Base-by-base conservation (phyloP, 805 yeast genomes). In the Metschnikowia aberdeeniae region DNA sequence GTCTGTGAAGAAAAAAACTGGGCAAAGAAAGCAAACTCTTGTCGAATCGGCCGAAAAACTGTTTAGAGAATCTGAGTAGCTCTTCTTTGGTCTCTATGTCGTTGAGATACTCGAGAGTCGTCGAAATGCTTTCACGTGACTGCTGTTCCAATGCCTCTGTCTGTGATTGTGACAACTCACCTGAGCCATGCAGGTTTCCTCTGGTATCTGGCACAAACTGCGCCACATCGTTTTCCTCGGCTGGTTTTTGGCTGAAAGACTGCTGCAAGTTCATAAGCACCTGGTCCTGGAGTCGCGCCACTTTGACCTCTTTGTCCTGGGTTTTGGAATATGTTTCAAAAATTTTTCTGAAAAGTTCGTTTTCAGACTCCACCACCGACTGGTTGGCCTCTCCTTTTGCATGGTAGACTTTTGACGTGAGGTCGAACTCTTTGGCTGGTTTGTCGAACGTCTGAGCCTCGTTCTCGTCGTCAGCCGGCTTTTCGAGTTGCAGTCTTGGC, bases 41-140 rank as follows among this genome's bases (percentile, higher is more conserved):
- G 33, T 44, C 33, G 40, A 44, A 58, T 13, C 54, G 41, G 3
- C 24, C 20, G 13, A 60, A 43, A 10, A 58, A 40, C 19, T 29
- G 29, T 7, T 49, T 37, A 14, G 61, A 51, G 33, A 57, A 62
- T 11, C 33, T 54, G 9, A 59, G 52, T 17, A 60, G 40, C 10
- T 51, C 56, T 5, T 38, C 28, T 19, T 45, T 42, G 8, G 54
- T 40, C 1, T 37, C 42, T 12, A 62, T 40, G 1, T 42, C 40
- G 17, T 42, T 43, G 10, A 66, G 57, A 43, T 63, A 46, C 2
- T 51, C 51, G 3, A 61, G 30, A 0, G 67, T 61, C 8, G n/a
- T 63, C 59, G 6, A 32, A n/a, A 39, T 20, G 22, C 42, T 39
- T 17, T 39, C 42, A 8, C 22, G 22, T 4, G 42, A 31, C 22